Evolutionary conservation across 352 stramenopile genomes (phyloP), one percentile per base, ranked within the genome.

Genomic region (Globisporangium apiculatum): DNA sequence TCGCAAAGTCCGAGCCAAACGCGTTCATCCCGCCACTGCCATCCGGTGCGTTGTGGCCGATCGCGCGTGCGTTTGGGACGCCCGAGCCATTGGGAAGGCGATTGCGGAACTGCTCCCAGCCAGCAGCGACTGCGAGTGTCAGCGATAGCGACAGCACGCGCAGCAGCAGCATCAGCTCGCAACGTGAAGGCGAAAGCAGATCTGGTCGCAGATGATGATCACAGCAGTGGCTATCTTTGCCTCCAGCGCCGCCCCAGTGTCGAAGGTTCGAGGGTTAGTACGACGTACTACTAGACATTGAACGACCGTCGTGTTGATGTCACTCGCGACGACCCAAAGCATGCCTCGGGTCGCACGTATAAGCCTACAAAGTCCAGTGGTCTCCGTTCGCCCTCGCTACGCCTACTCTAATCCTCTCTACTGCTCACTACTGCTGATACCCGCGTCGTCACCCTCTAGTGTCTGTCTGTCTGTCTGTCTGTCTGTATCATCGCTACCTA

Each of bases 31-130:
- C 41, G 18, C 51, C 51, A 15, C 51, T 40, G 18, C 56, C 48
- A 24, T 55, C 56, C 8, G 40, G 12, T n/a, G 10, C 7, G 15
- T 51, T 51, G 48, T 55, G 48, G 17, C 48, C 48, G 11, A 61
- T 38, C 6, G 54, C 36, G n/a, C 36, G 46, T 17, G 45, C 46
- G n/a, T 48, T 60, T 4, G 46, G 36, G 10, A 61, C 49, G 24
- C 31, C 35, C 12, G 40, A 51, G 14, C 56, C 48, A 12, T 61
- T 61, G 9, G 40, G 56, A 3, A 55, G 38, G 15, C 48, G 56
- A 37, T 54, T 55, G 7, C 48, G 48, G 14, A 51, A 61, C 37
- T 61, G 48, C 24, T 61, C 56, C 38, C 48, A 61, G 37, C 47
- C 40, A 14, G n/a, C 24, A 9, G 36, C n/a, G 2, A 4, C 35